Percentiles rank a stretch among this genome's conserved stretches.
These are phyloP conservation scores for Fagopyrum homotropicum DNA, from an alignment of 148 eudicot species.

Conservation along the genomic window DNA sequence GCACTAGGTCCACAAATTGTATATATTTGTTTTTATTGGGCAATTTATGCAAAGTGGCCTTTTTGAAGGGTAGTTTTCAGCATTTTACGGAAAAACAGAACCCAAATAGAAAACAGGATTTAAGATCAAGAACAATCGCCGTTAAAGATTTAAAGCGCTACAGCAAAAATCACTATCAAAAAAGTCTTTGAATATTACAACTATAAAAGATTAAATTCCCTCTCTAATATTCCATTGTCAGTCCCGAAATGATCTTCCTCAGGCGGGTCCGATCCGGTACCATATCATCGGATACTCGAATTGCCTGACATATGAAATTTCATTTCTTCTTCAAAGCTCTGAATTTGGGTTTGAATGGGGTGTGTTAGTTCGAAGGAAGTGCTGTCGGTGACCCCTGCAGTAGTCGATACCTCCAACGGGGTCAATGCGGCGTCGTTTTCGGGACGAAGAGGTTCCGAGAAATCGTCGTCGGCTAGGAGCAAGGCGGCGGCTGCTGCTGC, in stretches of 20 bases:
- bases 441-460: background rate
- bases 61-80: no score
- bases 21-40: no score
- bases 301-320: background rate
- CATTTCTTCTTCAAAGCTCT: background rate
- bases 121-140: background rate
- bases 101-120: background rate
- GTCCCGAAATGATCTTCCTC: background rate
- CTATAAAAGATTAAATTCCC: background rate
- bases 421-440: background rate
- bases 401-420: conserved; percentile 47
- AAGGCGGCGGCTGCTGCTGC: conserved; percentile 10
- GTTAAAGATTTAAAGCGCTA: background rate
- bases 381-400: conserved; percentile 73
- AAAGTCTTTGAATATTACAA: background rate
- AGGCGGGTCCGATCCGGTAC: no score
- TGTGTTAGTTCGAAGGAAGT: conserved; percentile 82
- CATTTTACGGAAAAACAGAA: no score
- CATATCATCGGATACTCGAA: background rate
- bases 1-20: no score
- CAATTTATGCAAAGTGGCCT: no score
- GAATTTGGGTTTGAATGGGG: conserved; percentile 41
- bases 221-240: background rate
- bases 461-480: conserved; percentile 1
- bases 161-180: background rate